Conservation (phyloP, 345 rosid species). For the Tarenaya hassleriana region DNA sequence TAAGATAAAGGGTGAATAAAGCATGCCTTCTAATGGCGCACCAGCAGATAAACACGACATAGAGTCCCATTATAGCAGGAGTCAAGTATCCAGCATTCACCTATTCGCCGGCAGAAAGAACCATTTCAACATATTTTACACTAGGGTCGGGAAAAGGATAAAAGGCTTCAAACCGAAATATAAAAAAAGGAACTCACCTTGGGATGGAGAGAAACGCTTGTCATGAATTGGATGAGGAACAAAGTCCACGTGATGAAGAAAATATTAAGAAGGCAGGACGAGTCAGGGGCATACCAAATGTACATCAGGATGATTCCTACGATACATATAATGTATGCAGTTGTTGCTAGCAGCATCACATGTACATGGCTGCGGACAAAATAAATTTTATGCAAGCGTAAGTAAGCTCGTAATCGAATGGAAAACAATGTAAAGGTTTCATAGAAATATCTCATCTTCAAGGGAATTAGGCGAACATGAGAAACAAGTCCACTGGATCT, state of each 20-base stretch:
- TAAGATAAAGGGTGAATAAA: background rate
- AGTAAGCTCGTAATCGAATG: background rate
- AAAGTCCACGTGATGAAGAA: conserved; percentile 92
- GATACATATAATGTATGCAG: conserved; percentile 64
- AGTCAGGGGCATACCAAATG: conserved; percentile 85
- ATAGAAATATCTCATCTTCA: too few relatives aligned
- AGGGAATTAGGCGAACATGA: background rate
- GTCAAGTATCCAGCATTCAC: conserved; percentile 71
- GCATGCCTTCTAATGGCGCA: conserved; percentile 84
- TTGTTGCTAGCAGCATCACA: conserved; percentile 62
- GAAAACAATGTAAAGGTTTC: conserved; percentile 1
- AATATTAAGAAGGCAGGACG: conserved; percentile 85
- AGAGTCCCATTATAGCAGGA: conserved; percentile 97
- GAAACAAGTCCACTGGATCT: conserved; percentile 3
- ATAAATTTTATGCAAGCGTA: background rate
- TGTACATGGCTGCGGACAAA: conserved; percentile 67
- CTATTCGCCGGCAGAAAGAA: conserved; percentile 33
- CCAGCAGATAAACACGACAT: conserved; percentile 89
- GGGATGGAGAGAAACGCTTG: conserved; percentile 83
- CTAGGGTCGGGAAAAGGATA: conserved; percentile 7
- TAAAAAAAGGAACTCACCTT: conserved; percentile 40
- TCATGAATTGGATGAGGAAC: conserved; percentile 88
- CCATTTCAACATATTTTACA: conserved; percentile 15
- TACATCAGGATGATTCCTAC: conserved; percentile 84
- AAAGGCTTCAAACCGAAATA: background rate